Evolutionary conservation across 371 early-diverging fungal genomes (phyloP).

Genomic region (Sporodiniella umbellata): DNA sequence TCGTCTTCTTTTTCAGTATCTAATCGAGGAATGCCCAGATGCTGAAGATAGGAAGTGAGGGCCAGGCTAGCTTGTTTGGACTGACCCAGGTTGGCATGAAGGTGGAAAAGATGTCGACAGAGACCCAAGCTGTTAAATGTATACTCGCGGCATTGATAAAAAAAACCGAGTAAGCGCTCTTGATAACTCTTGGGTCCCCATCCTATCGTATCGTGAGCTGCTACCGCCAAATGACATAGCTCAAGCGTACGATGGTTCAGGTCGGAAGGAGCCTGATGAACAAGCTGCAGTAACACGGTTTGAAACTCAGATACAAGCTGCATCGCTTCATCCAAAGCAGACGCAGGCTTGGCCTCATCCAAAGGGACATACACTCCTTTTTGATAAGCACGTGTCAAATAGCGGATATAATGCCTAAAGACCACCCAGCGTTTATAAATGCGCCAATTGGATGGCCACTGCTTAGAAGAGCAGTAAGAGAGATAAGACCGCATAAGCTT

Average conservation of each 20-base stretch:
- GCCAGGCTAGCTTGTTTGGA: slow-evolving; percentile 68
- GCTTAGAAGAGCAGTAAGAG: slow-evolving; percentile 11
- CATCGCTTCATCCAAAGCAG: slow-evolving; percentile 16
- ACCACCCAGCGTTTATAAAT: slow-evolving; percentile 45
- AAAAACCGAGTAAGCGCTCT: slow-evolving; percentile 14
- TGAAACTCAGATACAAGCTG: slow-evolving; percentile 13
- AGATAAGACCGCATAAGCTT: slow-evolving; percentile 32
- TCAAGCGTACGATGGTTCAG: slow-evolving; percentile 20
- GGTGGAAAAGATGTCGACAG: slow-evolving; percentile 57
- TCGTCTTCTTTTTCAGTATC: not conserved
- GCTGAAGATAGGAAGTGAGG: slow-evolving; percentile 52
- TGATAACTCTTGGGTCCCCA: slow-evolving; percentile 26
- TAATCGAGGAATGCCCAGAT: slow-evolving; percentile 29
- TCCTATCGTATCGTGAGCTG: slow-evolving; percentile 35
- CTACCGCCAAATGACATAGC: slow-evolving; percentile 17
- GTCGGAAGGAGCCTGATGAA: not conserved
- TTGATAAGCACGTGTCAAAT: slow-evolving; percentile 26
- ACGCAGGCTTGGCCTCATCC: not conserved
- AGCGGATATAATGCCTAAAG: slow-evolving; percentile 41
- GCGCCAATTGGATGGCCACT: slow-evolving; percentile 47
- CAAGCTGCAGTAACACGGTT: slow-evolving; percentile 2
- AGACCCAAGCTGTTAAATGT: slow-evolving; percentile 72
- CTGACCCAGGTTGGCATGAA: slow-evolving; percentile 55
- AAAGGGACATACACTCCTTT: slow-evolving; percentile 29
- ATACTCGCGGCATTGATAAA: slow-evolving; percentile 56